Evolutionary conservation across 2,329 filamentous ascomycete species (phyloP), one percentile per base, ranked within the genome.

Genomic region (Kalaharituber pfeilii): DNA sequence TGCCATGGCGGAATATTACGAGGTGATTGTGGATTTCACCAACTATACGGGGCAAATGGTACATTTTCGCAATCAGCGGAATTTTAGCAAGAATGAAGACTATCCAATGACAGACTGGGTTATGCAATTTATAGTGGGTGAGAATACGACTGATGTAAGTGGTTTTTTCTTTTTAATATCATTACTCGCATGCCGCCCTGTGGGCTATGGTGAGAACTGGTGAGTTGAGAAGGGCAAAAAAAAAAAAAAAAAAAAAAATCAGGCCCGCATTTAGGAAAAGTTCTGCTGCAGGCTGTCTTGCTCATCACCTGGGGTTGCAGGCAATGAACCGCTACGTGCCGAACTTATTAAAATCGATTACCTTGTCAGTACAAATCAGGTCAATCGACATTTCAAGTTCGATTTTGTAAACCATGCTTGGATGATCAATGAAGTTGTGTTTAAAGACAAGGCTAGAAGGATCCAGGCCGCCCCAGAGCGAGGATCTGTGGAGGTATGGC

Each of bases 1-100:
- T 33, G 67, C 74, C 6, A 76, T 76, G 67, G 76, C 74, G 5
- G 76, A 79, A 62, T 71, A 76, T 2, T 79, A 74, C 59, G 77
- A 80, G 59, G 66, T 79, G 22, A 67, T 79, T 20, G 65, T 79
- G 53, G 76, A 79, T 65, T 80, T 80, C 60, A 64, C 71, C 11
- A 55, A 62, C 2, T 74, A 68, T 57, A 67, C 67, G 1, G 73
- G 73, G 42, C 67, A 75, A 62, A 75, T 73, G 56, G 64, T 78
- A 56, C 70, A 68, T 5, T 59, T 73, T 44, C 67, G 63, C 47
- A 74, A 74, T 57, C 67, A 68, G 22, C 66, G 66, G 24, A 66
- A 67, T 2, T 64, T 73, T 42, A 68, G 68, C 9, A 68, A 68
- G 1, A 72, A 74, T 53, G 64, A 68, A 15, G 74, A 77, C 59